Percentiles rank a stretch among this genome's conserved stretches.
Conservation (phyloP, 495 filamentous ascomycete genomes). For the Annulohypoxylon maeteangense region DNA sequence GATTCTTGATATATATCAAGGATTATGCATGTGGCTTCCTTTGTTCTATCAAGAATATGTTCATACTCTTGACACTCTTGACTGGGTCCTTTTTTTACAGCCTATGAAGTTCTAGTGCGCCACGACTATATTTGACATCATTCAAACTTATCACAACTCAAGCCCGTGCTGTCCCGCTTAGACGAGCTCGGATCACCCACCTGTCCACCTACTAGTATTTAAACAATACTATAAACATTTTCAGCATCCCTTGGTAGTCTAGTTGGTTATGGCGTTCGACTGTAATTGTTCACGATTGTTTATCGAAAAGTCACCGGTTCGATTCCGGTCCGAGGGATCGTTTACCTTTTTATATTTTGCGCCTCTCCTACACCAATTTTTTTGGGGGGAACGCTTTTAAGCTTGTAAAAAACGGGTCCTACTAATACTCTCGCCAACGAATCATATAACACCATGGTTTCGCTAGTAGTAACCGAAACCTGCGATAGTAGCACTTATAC, state of each 20-base stretch:
- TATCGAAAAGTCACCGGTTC: slow-evolving; percentile 41
- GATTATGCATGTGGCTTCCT: neutral
- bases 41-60: neutral
- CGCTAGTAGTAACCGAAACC: neutral
- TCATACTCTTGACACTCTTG: neutral
- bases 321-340: slow-evolving; percentile 35
- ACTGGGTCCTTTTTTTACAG: neutral
- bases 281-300: slow-evolving; percentile 31
- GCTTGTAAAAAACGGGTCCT: neutral
- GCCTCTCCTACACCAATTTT: neutral
- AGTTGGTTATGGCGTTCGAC: slow-evolving; percentile 41
- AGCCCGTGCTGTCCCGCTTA: neutral
- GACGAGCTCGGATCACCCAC: neutral
- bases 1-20: neutral
- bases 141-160: neutral
- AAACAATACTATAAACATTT: neutral
- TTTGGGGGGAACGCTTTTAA: too few species aligned
- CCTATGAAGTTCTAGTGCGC: neutral
- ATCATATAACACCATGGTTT: neutral
- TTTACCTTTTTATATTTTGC: slow-evolving; percentile 21
- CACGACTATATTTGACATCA: neutral
- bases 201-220: neutral
- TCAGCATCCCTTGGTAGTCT: slow-evolving; percentile 28
- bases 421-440: neutral
- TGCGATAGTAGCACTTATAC: neutral